Percentiles rank a stretch among this genome's conserved stretches.
These are phyloP conservation scores for Aspergillus sp. DNA, from an alignment of 2,329 filamentous ascomycete genomes.

Conservation along the genomic window DNA sequence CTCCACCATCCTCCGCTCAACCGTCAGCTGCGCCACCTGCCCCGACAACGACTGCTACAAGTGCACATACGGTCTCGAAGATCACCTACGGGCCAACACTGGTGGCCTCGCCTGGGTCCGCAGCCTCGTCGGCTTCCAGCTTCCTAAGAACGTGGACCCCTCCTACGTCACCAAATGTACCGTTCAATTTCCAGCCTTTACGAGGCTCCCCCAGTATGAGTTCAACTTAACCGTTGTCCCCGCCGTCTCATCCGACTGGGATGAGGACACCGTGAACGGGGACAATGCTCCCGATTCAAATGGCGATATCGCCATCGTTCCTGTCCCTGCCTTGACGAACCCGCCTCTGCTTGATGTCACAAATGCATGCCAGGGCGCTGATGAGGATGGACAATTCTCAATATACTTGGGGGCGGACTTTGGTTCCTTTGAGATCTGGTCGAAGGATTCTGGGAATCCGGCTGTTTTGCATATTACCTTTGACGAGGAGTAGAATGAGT, in stretches of 20 bases:
- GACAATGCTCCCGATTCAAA: slow-evolving; percentile 14
- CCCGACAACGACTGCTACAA: slow-evolving; percentile 20
- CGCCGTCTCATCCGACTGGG: slow-evolving; percentile 18
- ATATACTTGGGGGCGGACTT: slow-evolving; percentile 17
- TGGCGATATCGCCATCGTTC: not conserved
- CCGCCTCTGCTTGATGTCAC: slow-evolving; percentile 17
- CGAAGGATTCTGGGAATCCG: slow-evolving; percentile 18
- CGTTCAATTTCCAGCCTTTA: slow-evolving; percentile 24
- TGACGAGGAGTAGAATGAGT: not conserved
- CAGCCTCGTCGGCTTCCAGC: slow-evolving; percentile 18
- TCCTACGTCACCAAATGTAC: slow-evolving; percentile 14
- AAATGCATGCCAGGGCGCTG: slow-evolving; percentile 9
- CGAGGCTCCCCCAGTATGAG: not conserved
- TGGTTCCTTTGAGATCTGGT: slow-evolving; percentile 21
- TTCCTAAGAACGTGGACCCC: slow-evolving; percentile 8
- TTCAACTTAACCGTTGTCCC: slow-evolving; percentile 18
- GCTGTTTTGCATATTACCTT: slow-evolving; percentile 19
- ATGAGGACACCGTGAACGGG: slow-evolving; percentile 18
- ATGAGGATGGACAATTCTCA: slow-evolving; percentile 16
- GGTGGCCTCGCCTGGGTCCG: slow-evolving; percentile 16
- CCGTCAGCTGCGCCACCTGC: slow-evolving; percentile 17
- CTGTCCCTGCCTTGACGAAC: slow-evolving; percentile 12
- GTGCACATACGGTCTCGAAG: slow-evolving; percentile 15
- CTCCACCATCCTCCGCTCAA: slow-evolving; percentile 21
- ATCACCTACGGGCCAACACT: slow-evolving; percentile 17